Percentiles rank a stretch among this genome's conserved stretches.
phyloP scores from a whole-genome alignment of 2,329 filamentous ascomycete species.

The Lachnellula willkommii region DNA sequence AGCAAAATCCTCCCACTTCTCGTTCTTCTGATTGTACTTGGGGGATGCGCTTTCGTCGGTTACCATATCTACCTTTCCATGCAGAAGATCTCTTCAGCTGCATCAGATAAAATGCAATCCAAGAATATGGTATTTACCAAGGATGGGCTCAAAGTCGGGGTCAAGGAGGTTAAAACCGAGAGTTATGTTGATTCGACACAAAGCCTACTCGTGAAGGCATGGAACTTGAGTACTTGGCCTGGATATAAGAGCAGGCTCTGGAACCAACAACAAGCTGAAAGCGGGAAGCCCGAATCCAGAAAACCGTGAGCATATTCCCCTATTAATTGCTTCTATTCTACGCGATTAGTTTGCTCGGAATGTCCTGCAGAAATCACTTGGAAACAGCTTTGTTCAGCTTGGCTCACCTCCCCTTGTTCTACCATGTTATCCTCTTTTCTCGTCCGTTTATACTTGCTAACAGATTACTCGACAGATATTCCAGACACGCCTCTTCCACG shows the following conservation, averaged over 20 bases:
- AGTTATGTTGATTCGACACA: conserved; percentile 71
- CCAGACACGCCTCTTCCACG: neutral
- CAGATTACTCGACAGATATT: neutral
- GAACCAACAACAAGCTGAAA: conserved; percentile 26
- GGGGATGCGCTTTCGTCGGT: conserved; percentile 55
- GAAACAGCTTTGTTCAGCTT: neutral
- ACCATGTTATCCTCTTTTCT: too few relatives aligned
- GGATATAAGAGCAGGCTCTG: conserved; percentile 35
- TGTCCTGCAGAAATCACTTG: neutral
- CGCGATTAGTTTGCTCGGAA: neutral
- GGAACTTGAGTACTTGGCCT: conserved; percentile 47
- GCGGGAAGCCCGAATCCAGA: conserved; percentile 24
- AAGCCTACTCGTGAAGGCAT: conserved; percentile 60
- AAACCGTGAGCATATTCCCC: conserved; percentile 25
- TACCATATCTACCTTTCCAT: conserved; percentile 69
- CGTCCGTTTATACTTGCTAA: neutral
- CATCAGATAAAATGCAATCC: conserved; percentile 65
- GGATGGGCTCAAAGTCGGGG: conserved; percentile 66
- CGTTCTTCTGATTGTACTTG: conserved; percentile 55
- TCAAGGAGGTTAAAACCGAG: conserved; percentile 64
- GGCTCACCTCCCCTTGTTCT: too few relatives aligned
- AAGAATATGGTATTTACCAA: conserved; percentile 72
- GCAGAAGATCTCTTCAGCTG: conserved; percentile 59
- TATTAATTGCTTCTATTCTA: neutral
- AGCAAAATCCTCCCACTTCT: conserved; percentile 60